phyloP scores from a whole-genome alignment of 352 stramenopile species.

The Aphanomyces euteiches region DNA sequence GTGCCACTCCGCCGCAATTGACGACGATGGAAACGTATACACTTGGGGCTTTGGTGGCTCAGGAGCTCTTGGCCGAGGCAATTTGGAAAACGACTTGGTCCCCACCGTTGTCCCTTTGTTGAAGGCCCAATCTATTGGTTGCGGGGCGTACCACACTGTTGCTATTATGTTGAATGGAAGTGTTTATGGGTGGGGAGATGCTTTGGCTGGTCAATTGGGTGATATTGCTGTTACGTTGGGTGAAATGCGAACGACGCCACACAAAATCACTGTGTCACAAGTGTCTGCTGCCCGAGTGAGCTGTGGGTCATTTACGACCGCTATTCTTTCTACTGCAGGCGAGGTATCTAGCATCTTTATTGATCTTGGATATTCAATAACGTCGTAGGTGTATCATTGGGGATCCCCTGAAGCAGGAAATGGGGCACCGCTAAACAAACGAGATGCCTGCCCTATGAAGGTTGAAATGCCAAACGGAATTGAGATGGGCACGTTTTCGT shows the following conservation, averaged over 20 bases:
- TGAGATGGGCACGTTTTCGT: conserved; percentile 7
- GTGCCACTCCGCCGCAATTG: conserved; percentile 74
- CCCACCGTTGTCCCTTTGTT: conserved; percentile 40
- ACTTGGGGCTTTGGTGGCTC: conserved; percentile 86
- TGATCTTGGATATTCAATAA: conserved; percentile 46
- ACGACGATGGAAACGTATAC: conserved; percentile 58
- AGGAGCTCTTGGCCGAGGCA: conserved; percentile 64
- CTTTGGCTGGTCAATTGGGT: conserved; percentile 64
- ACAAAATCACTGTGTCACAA: conserved; percentile 33
- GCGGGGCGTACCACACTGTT: conserved; percentile 74
- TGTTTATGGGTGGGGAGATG: conserved; percentile 77
- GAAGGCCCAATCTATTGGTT: conserved; percentile 45
- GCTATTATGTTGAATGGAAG: conserved; percentile 44
- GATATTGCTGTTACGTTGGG: conserved; percentile 41
- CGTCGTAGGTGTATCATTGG: conserved; percentile 70
- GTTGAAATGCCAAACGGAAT: conserved; percentile 28
- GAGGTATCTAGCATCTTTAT: conserved; percentile 54
- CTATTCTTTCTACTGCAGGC: not conserved
- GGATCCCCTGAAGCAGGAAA: conserved; percentile 68
- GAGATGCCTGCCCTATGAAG: conserved; percentile 45
- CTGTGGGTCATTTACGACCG: conserved; percentile 26
- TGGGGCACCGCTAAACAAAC: conserved; percentile 45
- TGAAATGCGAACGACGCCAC: conserved; percentile 43
- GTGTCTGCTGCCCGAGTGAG: conserved; percentile 11
- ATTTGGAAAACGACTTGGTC: conserved; percentile 51